phyloP scores from a whole-genome alignment of 768 basidiomycete genomes.

The Coprinopsis strossmayeri region DNA sequence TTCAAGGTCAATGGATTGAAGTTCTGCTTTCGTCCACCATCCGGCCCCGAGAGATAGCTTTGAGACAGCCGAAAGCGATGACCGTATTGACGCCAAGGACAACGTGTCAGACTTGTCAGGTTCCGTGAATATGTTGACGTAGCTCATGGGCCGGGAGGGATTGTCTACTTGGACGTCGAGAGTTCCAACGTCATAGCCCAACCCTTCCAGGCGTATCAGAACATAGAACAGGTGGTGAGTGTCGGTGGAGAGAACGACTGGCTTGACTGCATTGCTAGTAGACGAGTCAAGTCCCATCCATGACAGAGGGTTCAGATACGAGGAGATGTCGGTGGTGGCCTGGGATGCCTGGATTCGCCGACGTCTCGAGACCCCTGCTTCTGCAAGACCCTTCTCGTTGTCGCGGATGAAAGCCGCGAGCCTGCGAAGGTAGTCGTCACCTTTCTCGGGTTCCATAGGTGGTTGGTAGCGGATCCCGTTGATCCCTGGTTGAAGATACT shows the following conservation, averaged over 20 bases:
- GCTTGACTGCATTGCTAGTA: conserved; percentile 32
- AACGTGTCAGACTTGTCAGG: conserved; percentile 66
- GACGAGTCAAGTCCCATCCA: conserved; percentile 45
- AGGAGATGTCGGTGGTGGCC: conserved; percentile 22
- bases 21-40: conserved; percentile 65
- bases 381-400: conserved; percentile 70
- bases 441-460: conserved; percentile 43
- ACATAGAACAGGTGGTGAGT: conserved; percentile 84
- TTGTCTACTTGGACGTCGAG: conserved; percentile 71
- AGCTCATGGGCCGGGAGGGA: conserved; percentile 74
- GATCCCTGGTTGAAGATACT: background rate
- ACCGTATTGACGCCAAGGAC: conserved; percentile 69
- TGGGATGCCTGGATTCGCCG: conserved; percentile 37
- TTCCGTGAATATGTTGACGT: conserved; percentile 50
- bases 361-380: conserved; percentile 41
- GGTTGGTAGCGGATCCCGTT: conserved; percentile 1
- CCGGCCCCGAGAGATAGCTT: conserved; percentile 62
- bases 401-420: conserved; percentile 65
- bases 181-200: conserved; percentile 70
- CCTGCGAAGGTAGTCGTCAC: conserved; percentile 70
- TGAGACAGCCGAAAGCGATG: conserved; percentile 72
- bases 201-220: conserved; percentile 78
- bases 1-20: conserved; percentile 58
- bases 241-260: conserved; percentile 64
- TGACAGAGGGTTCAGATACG: conserved; percentile 53